Percentiles rank a stretch among this genome's conserved stretches.
Conservation (phyloP, 306 rosid genomes). For the Lablab purpureus region DNA sequence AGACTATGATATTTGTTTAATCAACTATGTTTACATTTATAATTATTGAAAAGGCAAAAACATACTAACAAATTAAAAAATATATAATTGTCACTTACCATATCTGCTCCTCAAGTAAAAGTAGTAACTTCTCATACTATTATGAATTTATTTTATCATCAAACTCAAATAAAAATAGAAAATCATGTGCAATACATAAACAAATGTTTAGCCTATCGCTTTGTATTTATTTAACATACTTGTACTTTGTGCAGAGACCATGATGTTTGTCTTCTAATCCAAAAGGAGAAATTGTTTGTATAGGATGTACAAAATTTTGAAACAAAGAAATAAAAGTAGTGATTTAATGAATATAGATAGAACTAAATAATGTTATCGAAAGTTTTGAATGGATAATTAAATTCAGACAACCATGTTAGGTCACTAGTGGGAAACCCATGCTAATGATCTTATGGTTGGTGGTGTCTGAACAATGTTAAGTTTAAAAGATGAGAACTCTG, state of each 20-base stretch:
- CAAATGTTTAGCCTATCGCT: too few species aligned
- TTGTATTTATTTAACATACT: too few species aligned
- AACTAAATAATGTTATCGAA: background rate
- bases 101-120: too few species aligned
- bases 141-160: too few species aligned
- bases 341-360: background rate
- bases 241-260: constrained; percentile 46
- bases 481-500: constrained; percentile 33
- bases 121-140: too few species aligned
- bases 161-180: too few species aligned
- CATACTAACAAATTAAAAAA: too few species aligned
- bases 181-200: too few species aligned
- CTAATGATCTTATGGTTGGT: constrained; percentile 41
- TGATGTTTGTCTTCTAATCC: constrained; percentile 30
- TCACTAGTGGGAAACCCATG: constrained; percentile 47
- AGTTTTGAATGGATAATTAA: background rate
- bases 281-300: background rate
- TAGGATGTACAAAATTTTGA: background rate
- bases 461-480: constrained; percentile 40
- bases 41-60: too few species aligned
- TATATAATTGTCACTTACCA: too few species aligned
- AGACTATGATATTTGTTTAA: too few species aligned
- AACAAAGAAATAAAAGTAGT: background rate
- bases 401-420: background rate
- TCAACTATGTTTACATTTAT: too few species aligned